Conservation (phyloP, 1,284 basidiomycete genomes). For the Papiliotrema flavescens region DNA sequence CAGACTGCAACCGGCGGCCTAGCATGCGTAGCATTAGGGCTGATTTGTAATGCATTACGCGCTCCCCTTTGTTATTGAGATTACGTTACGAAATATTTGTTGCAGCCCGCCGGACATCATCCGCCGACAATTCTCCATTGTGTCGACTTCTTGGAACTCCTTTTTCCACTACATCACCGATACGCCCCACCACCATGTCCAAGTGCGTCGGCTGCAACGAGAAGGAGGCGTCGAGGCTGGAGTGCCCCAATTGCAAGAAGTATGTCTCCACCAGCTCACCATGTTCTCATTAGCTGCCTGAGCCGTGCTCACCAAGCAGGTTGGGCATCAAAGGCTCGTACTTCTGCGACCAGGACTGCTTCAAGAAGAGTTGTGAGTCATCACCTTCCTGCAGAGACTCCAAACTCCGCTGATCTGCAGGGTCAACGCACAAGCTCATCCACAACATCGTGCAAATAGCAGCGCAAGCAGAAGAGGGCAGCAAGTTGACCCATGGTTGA, state of each 20-base stretch:
- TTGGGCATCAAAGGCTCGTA: slow-evolving; percentile 49
- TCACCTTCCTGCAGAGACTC: not conserved
- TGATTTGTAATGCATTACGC: no score
- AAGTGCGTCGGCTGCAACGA: slow-evolving; percentile 44
- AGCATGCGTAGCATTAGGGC: no score
- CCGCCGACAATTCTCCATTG: no score
- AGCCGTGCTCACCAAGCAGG: slow-evolving; percentile 16
- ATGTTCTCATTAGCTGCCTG: no score
- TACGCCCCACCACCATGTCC: slow-evolving; percentile 9
- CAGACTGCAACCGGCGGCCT: no score
- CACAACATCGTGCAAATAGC: slow-evolving; percentile 46
- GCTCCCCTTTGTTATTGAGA: no score
- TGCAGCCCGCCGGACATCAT: no score
- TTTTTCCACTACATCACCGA: not conserved
- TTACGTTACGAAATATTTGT: no score
- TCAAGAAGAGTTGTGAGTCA: slow-evolving; percentile 49
- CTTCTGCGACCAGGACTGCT: slow-evolving; percentile 51
- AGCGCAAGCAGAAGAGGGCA: slow-evolving; percentile 32
- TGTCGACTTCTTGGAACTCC: not conserved
- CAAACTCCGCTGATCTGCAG: not conserved
- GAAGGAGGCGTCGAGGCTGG: slow-evolving; percentile 46
- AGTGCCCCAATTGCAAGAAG: slow-evolving; percentile 51
- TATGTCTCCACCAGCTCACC: slow-evolving; percentile 16
- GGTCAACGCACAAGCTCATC: slow-evolving; percentile 44
- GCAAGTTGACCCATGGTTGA: slow-evolving; percentile 16